These are phyloP conservation scores for Trypanosomatidae sp. DNA, from an alignment of 208 protist species.

Conservation along the genomic window DNA sequence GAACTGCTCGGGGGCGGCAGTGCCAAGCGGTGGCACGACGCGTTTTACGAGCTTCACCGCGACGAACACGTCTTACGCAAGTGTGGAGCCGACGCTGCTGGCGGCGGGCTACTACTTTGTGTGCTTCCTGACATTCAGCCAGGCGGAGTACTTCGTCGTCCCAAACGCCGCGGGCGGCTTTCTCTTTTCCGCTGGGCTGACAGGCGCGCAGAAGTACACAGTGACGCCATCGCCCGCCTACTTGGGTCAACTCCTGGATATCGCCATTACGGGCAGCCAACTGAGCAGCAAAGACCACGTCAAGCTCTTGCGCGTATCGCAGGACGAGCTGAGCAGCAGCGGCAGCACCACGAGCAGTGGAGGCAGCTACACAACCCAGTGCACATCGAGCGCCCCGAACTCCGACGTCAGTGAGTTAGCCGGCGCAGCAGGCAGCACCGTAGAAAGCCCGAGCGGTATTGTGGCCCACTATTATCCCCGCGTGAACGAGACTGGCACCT, in stretches of 20 bases:
- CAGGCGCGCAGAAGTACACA: conserved; percentile 75
- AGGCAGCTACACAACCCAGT: conserved; percentile 33
- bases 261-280: conserved; percentile 72
- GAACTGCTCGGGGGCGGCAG: conserved; percentile 37
- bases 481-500: conserved; percentile 66
- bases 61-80: conserved; percentile 42
- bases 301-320: conserved; percentile 63
- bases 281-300: conserved; percentile 66
- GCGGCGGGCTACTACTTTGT: conserved; percentile 75
- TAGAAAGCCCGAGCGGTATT: conserved; percentile 43
- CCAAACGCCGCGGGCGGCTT: conserved; percentile 68
- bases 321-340: conserved; percentile 25
- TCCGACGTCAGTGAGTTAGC: conserved; percentile 52
- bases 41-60: conserved; percentile 71
- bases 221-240: conserved; percentile 59
- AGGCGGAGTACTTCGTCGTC: conserved; percentile 54
- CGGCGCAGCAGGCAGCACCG: conserved; percentile 42
- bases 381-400: conserved; percentile 56
- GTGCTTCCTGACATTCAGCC: conserved; percentile 78
- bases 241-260: conserved; percentile 62
- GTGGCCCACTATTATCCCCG: conserved; percentile 66
- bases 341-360: conserved; percentile 12
- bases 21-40: conserved; percentile 46
- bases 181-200: conserved; percentile 80
- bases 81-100: conserved; percentile 52